phyloP scores from a whole-genome alignment of 768 basidiomycete genomes.

The Imleria badia region DNA sequence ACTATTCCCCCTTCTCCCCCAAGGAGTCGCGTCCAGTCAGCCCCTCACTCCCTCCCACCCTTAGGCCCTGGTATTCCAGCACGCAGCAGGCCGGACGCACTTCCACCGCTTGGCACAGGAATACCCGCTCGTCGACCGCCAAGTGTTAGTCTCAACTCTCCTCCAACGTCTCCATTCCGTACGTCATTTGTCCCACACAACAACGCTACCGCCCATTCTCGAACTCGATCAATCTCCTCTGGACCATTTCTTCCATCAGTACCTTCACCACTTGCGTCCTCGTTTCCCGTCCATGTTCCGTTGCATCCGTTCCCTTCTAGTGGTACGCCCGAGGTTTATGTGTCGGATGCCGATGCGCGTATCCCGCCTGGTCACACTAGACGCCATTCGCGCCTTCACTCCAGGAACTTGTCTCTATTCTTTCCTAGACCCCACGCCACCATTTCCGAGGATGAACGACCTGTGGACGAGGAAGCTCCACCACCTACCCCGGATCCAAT shows the following conservation, averaged over 20 bases:
- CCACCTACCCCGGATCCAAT: slow-evolving; percentile 43
- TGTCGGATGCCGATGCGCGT: slow-evolving; percentile 11
- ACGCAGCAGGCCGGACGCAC: slow-evolving; percentile 15
- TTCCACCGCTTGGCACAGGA: slow-evolving; percentile 26
- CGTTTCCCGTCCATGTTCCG: slow-evolving; percentile 28
- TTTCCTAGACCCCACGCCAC: slow-evolving; percentile 72
- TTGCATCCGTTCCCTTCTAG: slow-evolving; percentile 25
- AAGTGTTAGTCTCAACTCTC: slow-evolving; percentile 22
- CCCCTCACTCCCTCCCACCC: slow-evolving; percentile 18
- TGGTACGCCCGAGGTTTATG: slow-evolving; percentile 19
- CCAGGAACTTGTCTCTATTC: slow-evolving; percentile 88
- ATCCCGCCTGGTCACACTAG: slow-evolving; percentile 32
- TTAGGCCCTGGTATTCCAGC: slow-evolving; percentile 24
- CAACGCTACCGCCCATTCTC: slow-evolving; percentile 19
- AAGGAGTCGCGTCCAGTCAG: slow-evolving; percentile 29
- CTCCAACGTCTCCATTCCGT: slow-evolving; percentile 34
- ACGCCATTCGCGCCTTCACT: slow-evolving; percentile 75
- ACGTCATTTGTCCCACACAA: slow-evolving; percentile 20
- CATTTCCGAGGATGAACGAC: slow-evolving; percentile 66
- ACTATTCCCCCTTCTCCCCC: slow-evolving; percentile 18
- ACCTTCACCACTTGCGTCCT: slow-evolving; percentile 29
- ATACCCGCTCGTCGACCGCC: slow-evolving; percentile 28
- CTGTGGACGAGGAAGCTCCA: slow-evolving; percentile 46
- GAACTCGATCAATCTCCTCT: slow-evolving; percentile 36
- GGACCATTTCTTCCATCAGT: slow-evolving; percentile 26